These are phyloP conservation scores for Amylocarpus encephaloides DNA, from an alignment of 2,329 filamentous ascomycete species.

Conservation along the genomic window DNA sequence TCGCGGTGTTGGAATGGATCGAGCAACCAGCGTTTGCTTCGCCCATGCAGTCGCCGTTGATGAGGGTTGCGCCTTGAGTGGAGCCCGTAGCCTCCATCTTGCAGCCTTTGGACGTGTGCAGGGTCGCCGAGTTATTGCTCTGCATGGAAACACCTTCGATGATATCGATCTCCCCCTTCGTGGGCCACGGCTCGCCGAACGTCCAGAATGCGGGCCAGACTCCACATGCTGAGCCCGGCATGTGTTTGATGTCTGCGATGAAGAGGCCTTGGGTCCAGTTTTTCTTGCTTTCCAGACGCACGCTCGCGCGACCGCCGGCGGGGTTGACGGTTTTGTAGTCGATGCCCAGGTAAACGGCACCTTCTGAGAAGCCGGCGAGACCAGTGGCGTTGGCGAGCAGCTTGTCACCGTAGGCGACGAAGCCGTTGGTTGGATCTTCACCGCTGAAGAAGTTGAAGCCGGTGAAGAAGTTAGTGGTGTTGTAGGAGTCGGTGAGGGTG, in stretches of 20 bases:
- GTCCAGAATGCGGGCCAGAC: constrained; percentile 52
- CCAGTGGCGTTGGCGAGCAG: constrained; percentile 49
- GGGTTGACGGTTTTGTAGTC: constrained; percentile 54
- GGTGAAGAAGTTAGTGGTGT: constrained; percentile 39
- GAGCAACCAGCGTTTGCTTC: constrained; percentile 51
- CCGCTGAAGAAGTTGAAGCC: constrained; percentile 49
- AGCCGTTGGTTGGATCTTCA: constrained; percentile 67
- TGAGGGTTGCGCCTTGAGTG: constrained; percentile 40
- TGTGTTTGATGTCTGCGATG: constrained; percentile 52
- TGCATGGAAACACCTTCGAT: constrained; percentile 69
- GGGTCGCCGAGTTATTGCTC: constrained; percentile 52
- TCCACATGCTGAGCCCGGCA: constrained; percentile 52
- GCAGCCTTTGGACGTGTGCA: constrained; percentile 49
- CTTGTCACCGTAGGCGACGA: constrained; percentile 61
- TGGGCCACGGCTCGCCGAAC: constrained; percentile 62
- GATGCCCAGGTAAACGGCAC: constrained; percentile 61
- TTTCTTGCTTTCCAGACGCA: constrained; percentile 55
- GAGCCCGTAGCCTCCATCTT: constrained; percentile 43
- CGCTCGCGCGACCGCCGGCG: constrained; percentile 57
- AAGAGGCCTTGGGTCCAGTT: constrained; percentile 50
- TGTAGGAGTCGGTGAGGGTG: constrained; percentile 38
- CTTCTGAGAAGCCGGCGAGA: constrained; percentile 38
- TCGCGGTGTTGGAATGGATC: constrained; percentile 43
- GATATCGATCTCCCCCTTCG: constrained; percentile 69
- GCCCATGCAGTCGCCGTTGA: constrained; percentile 48